Evolutionary conservation across 768 basidiomycete genomes (phyloP).

Genomic region (Boletus sp.): DNA sequence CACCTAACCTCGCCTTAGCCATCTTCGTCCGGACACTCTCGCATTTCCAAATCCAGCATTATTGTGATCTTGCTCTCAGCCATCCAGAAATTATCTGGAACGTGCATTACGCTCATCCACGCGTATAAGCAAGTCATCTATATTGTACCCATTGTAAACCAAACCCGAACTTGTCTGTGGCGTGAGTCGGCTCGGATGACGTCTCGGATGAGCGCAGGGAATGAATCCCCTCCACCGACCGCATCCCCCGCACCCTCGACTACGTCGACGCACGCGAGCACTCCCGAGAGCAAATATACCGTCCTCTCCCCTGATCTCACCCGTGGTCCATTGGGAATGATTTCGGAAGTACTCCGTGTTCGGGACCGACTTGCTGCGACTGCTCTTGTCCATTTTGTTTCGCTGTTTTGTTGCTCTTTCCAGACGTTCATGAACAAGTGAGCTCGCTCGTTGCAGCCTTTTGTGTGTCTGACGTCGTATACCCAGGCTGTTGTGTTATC

Average conservation of each 20-base stretch:
- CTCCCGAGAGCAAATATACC: conserved; percentile 4
- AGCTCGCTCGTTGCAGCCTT: conserved; percentile 4
- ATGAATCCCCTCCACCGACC: conserved; percentile 7
- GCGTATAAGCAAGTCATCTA: conserved; percentile 62
- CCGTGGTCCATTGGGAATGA: conserved; percentile 42
- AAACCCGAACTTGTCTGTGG: conserved; percentile 20
- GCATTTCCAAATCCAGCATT: conserved; percentile 49
- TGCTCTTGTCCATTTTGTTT: conserved; percentile 44
- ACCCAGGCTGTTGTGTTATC: conserved; percentile 63
- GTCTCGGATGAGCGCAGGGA: not conserved
- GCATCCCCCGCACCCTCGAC: conserved; percentile 29
- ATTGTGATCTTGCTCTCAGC: conserved; percentile 72
- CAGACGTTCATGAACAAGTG: conserved; percentile 62
- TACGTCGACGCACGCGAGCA: conserved; percentile 13
- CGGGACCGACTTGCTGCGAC: conserved; percentile 48
- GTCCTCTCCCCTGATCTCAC: conserved; percentile 35
- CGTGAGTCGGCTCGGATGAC: not conserved
- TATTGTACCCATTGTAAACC: conserved; percentile 67
- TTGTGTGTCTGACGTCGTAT: conserved; percentile 8
- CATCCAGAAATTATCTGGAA: conserved; percentile 68
- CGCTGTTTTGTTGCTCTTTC: conserved; percentile 46
- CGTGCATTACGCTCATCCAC: conserved; percentile 65
- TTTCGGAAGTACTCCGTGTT: conserved; percentile 49
- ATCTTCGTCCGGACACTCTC: conserved; percentile 29
- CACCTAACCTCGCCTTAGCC: conserved; percentile 14